Evolutionary conservation across 805 yeast genomes (phyloP).

Genomic region (Starmera caribaea): DNA sequence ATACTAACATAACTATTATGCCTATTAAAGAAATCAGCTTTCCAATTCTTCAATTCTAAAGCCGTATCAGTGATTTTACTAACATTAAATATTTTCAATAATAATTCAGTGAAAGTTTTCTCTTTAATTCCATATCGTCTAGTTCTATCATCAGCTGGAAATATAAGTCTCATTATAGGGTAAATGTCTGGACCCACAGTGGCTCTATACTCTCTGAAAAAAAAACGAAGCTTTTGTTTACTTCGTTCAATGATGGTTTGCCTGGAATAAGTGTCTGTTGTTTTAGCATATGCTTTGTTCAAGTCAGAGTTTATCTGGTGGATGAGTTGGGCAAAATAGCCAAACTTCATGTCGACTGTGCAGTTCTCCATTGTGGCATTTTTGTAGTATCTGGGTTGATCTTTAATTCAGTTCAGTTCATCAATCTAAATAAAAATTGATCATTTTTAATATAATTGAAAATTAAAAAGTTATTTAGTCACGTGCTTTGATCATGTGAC

Average conservation of each 20-base stretch:
- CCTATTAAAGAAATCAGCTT: slow-evolving; percentile 23
- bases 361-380: too few species aligned
- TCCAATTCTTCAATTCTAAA: slow-evolving; percentile 38
- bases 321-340: slow-evolving; percentile 17
- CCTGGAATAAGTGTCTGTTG: neutral
- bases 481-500: too few species aligned
- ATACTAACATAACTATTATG: slow-evolving; percentile 38
- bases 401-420: too few species aligned
- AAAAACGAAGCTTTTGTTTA: slow-evolving; percentile 24
- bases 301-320: slow-evolving; percentile 6
- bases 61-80: slow-evolving; percentile 57
- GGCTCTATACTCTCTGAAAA: slow-evolving; percentile 40
- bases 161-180: slow-evolving; percentile 52
- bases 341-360: slow-evolving; percentile 6
- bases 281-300: neutral
- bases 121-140: slow-evolving; percentile 60
- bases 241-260: slow-evolving; percentile 9
- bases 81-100: slow-evolving; percentile 45
- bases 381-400: too few species aligned
- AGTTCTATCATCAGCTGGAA: slow-evolving; percentile 53
- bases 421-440: too few species aligned
- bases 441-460: too few species aligned
- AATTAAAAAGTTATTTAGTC: too few species aligned
- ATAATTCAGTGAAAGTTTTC: slow-evolving; percentile 38
- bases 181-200: slow-evolving; percentile 54